Base-by-base conservation (phyloP, 192 early-diverging fungal genomes). In the Podila minutissima region DNA sequence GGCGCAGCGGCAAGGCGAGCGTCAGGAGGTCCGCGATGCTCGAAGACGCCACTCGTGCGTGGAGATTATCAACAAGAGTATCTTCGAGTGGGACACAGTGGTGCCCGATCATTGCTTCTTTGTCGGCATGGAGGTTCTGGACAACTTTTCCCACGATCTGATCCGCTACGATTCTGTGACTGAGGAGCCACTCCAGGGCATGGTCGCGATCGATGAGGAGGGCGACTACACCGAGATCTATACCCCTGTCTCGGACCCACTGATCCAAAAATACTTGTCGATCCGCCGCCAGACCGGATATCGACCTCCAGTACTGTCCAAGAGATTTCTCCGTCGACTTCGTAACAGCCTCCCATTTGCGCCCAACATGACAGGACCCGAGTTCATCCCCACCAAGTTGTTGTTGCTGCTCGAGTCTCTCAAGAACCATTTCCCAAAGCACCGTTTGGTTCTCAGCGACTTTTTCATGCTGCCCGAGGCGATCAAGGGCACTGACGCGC, bases 131-230 rank as follows among this genome's bases (percentile, higher is more conserved):
- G 98, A 99, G 78, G 97, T 99, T 57, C 89, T 99, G 75, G 98
- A 99, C 84, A 99, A 99, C 72, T 95, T 99, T 82, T 90, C 98
- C 8, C 98, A 99, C 73, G 98, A 99, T 75, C 71, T 98, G 41
- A 91, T 99, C 59, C 91, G 98, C 17, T 97, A 97, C 75, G 92
- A 96, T 66, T 75, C 82, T 48, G 85, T 88, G 1, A 92, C 91
- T 2, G 89, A 89, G 19, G 90, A 89, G 50, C 93, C 97, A 7
- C 83, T 89, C 20, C 95, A 97, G 77, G 96, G 91, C 12, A 67
- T 97, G 46, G 97, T 98, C 32, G 86, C 92, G 20, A 92, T 91
- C 28, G 92, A 95, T 69, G 87, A 92, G 35, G 88, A 94, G 62
- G 93, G 95, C 53, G 94, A 98, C 59, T 96, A 93, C 61, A 88